A percentile compares a stretch with the other conserved stretches of the same genome.
Evolutionary conservation across 164 flowering plant species (phyloP).

Genomic region (grape (Vitis vinifera)): ASM3070453v1 NC_081822.1:12176501-12177000

Average conservation of each 20-base stretch:
- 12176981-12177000: no score
- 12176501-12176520: constrained; percentile 21
- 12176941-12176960: no score
- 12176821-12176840: constrained; percentile 34
- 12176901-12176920: background rate
- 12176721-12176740: constrained; percentile 23
- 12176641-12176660: constrained; percentile 61
- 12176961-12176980: background rate
- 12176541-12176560: constrained; percentile 37
- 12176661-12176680: constrained; percentile 44
- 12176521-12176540: constrained; percentile 38
- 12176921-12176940: no score
- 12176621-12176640: constrained; percentile 67
- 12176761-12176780: constrained; percentile 47
- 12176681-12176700: background rate
- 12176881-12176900: background rate
- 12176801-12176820: constrained; percentile 52
- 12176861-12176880: constrained; percentile 15
- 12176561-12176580: background rate
- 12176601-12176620: constrained; percentile 45
- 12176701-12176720: no score
- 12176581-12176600: background rate
- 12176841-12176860: constrained; percentile 21
- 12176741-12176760: constrained; percentile 67
- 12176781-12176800: constrained; percentile 42